Evolutionary conservation across 352 stramenopile species (phyloP), one percentile per base, ranked within the genome.

Genomic region (Phytophthora vignae): DNA sequence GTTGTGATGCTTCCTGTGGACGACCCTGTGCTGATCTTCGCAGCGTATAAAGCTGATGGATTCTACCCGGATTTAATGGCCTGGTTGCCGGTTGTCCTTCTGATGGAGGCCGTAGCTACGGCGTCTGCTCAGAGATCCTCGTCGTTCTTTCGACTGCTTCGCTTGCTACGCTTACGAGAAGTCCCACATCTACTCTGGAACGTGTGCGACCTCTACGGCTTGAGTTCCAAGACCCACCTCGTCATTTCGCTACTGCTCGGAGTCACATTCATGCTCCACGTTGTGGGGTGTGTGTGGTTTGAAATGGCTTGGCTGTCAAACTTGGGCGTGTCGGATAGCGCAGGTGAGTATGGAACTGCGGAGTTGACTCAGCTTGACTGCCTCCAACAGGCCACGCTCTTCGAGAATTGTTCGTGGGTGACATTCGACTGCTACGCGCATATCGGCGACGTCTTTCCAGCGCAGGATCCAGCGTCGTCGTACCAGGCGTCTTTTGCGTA

Each of bases 321-420:
- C 8, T 33, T 15, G 10, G 38, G 48, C 25, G 21, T 55, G 7
- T 48, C 49, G 3, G 55, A 74, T 6, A 38, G 40, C n/a, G 61
- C 9, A 14, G 46, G 38, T 17, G 29, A 33, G 29, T 9, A 33
- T 33, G 29, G 29, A 9, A 33, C 7, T 7, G 53, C 0, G 4
- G 64, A 38, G n/a, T 59, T 19, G 25, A 64, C 19, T 50, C 64
- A 9, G 22, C 53, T 65, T 2, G 64, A 83, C 1, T 92, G 86
- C 57, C 78, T 94, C 22, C 50, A 76, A 29, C 79, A 90, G 59
- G 86, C 86, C 8, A 92, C 81, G 1, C 22, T 64, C 2, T 83
- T 87, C 25, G 74, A 85, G 22, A 91, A 91, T 42, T 92, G 86
- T n/a, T 90, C 83, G 2, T 94, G 86, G 86, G 74, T 92, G 21